Percentiles rank a stretch among this genome's conserved stretches.
These are phyloP conservation scores for Aleurites moluccanus DNA, from an alignment of 441 rosid species.

Conservation along the genomic window DNA sequence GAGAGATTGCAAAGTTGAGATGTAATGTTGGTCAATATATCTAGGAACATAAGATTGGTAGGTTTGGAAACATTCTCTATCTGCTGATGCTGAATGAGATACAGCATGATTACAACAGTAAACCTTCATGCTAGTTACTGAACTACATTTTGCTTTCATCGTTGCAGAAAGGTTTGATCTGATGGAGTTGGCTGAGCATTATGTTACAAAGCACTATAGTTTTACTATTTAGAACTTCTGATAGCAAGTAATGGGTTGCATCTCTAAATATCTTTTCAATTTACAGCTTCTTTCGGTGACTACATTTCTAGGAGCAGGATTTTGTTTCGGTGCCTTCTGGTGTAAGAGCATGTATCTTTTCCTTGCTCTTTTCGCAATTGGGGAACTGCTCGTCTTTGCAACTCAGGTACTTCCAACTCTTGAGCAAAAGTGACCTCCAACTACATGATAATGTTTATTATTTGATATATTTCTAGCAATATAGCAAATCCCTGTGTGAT, in stretches of 20 bases:
- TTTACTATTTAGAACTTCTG: background rate
- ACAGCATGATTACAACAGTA: background rate
- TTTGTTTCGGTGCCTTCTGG: conserved; percentile 86
- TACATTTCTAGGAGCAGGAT: conserved; percentile 73
- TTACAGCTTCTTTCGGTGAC: conserved; percentile 77
- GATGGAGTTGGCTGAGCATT: background rate
- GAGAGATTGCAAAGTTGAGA: background rate
- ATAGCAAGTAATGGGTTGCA: background rate
- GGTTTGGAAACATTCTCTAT: background rate
- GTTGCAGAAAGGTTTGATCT: background rate
- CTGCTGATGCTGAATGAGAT: background rate
- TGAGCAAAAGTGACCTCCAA: background rate
- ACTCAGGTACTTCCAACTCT: conserved; percentile 58
- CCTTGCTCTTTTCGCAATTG: conserved; percentile 77
- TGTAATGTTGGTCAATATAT: background rate
- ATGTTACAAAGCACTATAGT: too few species aligned
- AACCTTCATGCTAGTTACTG: background rate
- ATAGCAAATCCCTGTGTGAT: background rate
- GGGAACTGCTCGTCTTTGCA: conserved; percentile 88
- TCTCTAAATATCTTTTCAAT: conserved; percentile 15
- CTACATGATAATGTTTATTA: background rate
- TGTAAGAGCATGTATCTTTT: conserved; percentile 82
- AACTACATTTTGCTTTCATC: background rate
- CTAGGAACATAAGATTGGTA: background rate
- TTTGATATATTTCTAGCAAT: background rate